A percentile compares a stretch with the other conserved stretches of the same genome.
Conservation (phyloP, 495 filamentous ascomycete species). For the Bryoglossum gracile region DNA sequence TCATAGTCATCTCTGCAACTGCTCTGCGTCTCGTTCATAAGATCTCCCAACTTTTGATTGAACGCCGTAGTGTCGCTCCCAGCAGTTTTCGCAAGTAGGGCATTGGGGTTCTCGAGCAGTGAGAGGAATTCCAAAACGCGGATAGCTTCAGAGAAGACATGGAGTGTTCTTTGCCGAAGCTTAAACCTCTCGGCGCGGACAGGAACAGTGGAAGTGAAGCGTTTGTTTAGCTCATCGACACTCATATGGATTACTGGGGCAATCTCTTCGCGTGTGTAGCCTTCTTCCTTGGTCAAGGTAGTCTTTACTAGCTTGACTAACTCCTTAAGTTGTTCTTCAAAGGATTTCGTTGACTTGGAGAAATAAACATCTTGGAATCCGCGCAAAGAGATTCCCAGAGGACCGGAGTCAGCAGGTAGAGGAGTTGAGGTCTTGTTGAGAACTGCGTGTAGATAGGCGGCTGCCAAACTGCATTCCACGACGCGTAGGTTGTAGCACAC, state of each 20-base stretch:
- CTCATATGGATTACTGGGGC: constrained; percentile 61
- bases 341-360: constrained; percentile 43
- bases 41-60: constrained; percentile 63
- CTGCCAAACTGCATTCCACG: constrained; percentile 88
- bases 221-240: constrained; percentile 60
- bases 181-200: constrained; percentile 84
- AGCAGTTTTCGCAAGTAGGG: constrained; percentile 27
- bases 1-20: constrained; percentile 81
- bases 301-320: constrained; percentile 57
- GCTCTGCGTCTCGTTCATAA: constrained; percentile 84
- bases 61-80: constrained; percentile 48
- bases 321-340: constrained; percentile 60
- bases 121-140: constrained; percentile 77
- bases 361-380: constrained; percentile 82
- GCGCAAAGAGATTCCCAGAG: constrained; percentile 74
- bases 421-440: constrained; percentile 49
- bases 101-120: constrained; percentile 47
- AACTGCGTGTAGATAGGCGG: constrained; percentile 51
- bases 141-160: constrained; percentile 85
- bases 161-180: constrained; percentile 75
- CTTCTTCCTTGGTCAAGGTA: constrained; percentile 62
- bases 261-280: constrained; percentile 86
- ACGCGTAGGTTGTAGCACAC: constrained; percentile 95
- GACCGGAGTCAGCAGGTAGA: constrained; percentile 72
- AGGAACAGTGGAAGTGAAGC: constrained; percentile 77